Evolutionary conservation across 257 asterid genomes (phyloP), one percentile per base, ranked within the genome.

Genomic region (Linaria vulgaris): DNA sequence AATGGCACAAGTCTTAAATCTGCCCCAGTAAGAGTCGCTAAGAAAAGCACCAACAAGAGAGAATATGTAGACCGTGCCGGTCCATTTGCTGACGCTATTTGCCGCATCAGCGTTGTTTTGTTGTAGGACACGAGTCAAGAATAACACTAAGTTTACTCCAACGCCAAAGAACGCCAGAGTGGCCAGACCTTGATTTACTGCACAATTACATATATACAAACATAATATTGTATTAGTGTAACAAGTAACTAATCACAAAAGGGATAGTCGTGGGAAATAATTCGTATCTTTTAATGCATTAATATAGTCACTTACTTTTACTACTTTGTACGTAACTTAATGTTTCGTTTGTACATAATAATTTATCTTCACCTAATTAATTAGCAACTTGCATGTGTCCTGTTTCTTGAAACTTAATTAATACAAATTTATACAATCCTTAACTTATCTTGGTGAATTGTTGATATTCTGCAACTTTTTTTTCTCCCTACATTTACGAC

Each of bases 11-110:
- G 94, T 91, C 57, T 82, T 86, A 82, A 74, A 91, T 79, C 98
- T 63, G 68, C 98, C 98, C 98, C 98, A 91, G 48, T 91, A 88
- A 4, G 98, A 86, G 85, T 91, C 98, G 30, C 98, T 91, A 2
- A 91, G 83, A 65, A 91, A 88, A 17, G 96, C 98, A 13, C 98
- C 98, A n/a, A 91, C 88, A 3, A 91, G 96, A 14, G 98, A 91
- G 95, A 87, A 91, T 31, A 91, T 86, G 67, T 91, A 91, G 46
- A 91, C 96, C 3, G 98, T 91, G 24, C 98, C 98, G 1, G 98
- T 91, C 98, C 96, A 91, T 77, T 84, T 85, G 90, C 98, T 91
- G 3, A 91, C 98, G 25, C 79, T 85, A 68, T 91, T 91, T 6
- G 98, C 98, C 2, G 96, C 98, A 13, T 83, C 90, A 5, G 96